Percentiles rank a stretch among this genome's conserved stretches.
These are phyloP conservation scores for Mollisiaceae sp. DNA, from an alignment of 2,329 filamentous ascomycete genomes.

Conservation along the genomic window DNA sequence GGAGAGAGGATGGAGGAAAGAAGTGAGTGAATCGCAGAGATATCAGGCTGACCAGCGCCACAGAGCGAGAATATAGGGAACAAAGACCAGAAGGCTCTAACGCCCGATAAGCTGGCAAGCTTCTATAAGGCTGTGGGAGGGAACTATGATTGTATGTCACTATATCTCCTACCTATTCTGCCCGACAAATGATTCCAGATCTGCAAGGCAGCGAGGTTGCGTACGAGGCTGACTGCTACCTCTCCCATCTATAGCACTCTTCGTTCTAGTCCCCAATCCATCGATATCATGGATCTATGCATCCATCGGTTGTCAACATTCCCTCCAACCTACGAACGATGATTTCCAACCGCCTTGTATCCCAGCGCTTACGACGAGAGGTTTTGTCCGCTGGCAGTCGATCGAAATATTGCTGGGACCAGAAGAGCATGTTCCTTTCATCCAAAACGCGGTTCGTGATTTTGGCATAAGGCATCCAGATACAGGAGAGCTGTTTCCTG, in stretches of 20 bases:
- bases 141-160: conserved; percentile 67
- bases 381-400: conserved; percentile 93
- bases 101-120: conserved; percentile 72
- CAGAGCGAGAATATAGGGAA: conserved; percentile 65
- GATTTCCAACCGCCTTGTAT: conserved; percentile 78
- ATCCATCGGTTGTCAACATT: conserved; percentile 87
- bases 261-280: conserved; percentile 73
- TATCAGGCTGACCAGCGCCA: conserved; percentile 31
- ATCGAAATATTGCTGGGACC: conserved; percentile 88
- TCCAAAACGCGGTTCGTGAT: conserved; percentile 79
- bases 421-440: conserved; percentile 82
- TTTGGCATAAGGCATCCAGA: conserved; percentile 79
- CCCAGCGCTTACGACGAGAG: conserved; percentile 80
- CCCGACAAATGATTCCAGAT: background rate
- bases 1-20: background rate
- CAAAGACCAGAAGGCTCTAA: conserved; percentile 57
- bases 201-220: background rate
- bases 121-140: conserved; percentile 79
- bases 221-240: conserved; percentile 27
- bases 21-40: background rate
- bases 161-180: conserved; percentile 14
- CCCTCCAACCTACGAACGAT: conserved; percentile 72
- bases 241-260: conserved; percentile 60
- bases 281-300: conserved; percentile 93
- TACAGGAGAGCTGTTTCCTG: conserved; percentile 71